Evolutionary conservation across 805 yeast species (phyloP), one percentile per base, ranked within the genome.

Genomic region (Yamadazyma paraphyllophila): DNA sequence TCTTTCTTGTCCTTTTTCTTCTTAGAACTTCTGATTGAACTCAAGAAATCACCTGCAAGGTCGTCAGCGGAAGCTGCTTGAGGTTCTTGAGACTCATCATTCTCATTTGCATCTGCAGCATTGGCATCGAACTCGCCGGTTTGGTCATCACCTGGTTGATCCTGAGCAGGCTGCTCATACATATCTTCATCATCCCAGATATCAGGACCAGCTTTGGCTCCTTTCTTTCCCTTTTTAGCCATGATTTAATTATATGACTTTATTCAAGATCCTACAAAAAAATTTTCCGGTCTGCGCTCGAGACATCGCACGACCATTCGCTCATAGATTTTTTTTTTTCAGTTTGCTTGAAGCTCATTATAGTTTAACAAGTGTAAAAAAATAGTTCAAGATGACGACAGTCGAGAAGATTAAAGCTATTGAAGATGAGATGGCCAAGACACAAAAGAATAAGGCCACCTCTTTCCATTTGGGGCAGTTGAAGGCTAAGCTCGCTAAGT

Each of bases 391-490:
- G 27, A 69, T 71, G 74, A 73, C 78, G 13, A 72, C 78, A 5
- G 78, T 71, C 26, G 77, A 73, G 54, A 78, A 85, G 64, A 85
- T 86, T 62, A 83, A 86, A 72, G 83, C 85, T 71, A 87, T 91
- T 74, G 97, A 92, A 69, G 94, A 86, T 70, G 99, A 92, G 77
- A 92, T 92, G 99, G 91, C 97, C 72, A 78, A 78, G 60, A 94
- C 99, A 60, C 99, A 94, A 65, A 94, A 92, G 73, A 94, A 94
- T 73, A 94, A 94, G 82, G 96, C 95, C 62, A 94, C 99, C 2
- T 88, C 94, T 54, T 92, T 87, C 73, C 99, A 94, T 76, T 73
- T 94, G 77, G 99, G 99, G 61, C 96, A 90, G 72, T 76, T 94
- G 53, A 94, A 95, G 69, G 99, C 99, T 45, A 94, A 94, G 62